A percentile compares a stretch with the other conserved stretches of the same genome.
phyloP scores from a whole-genome alignment of 2,329 filamentous ascomycete genomes.

The Beauveria rudraprayagi region DNA sequence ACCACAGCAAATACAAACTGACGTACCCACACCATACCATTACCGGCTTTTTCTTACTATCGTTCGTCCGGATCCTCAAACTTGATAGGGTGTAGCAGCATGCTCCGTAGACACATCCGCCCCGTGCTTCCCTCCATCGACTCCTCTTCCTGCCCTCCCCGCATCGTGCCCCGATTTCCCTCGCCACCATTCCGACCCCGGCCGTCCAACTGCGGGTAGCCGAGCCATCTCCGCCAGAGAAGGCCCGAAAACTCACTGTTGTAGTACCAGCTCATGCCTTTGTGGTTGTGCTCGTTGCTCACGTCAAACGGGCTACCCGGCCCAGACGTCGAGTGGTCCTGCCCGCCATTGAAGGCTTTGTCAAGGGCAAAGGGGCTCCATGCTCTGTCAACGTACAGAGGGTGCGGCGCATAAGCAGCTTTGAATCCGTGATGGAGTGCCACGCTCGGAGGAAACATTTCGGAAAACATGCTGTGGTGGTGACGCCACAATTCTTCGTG shows the following conservation, averaged over 20 bases:
- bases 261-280: slow-evolving; percentile 78
- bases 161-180: slow-evolving; percentile 37
- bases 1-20: not conserved
- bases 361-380: slow-evolving; percentile 67
- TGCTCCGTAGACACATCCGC: slow-evolving; percentile 69
- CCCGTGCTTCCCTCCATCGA: slow-evolving; percentile 39
- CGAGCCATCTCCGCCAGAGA: slow-evolving; percentile 74
- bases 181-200: slow-evolving; percentile 41
- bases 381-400: slow-evolving; percentile 67
- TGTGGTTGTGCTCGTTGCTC: slow-evolving; percentile 73
- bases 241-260: slow-evolving; percentile 68
- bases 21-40: not conserved
- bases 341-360: slow-evolving; percentile 68
- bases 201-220: slow-evolving; percentile 46
- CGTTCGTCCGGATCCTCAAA: slow-evolving; percentile 43
- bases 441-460: slow-evolving; percentile 68
- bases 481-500: slow-evolving; percentile 62
- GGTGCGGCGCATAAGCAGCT: slow-evolving; percentile 73
- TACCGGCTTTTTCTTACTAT: not conserved
- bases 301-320: slow-evolving; percentile 58
- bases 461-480: slow-evolving; percentile 66
- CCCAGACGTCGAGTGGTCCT: slow-evolving; percentile 57
- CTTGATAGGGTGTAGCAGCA: slow-evolving; percentile 79
- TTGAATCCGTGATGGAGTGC: slow-evolving; percentile 72
- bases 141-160: slow-evolving; percentile 46